These are phyloP conservation scores for Vigna angularis DNA, from an alignment of 306 rosid species.

Conservation along the genomic window DNA sequence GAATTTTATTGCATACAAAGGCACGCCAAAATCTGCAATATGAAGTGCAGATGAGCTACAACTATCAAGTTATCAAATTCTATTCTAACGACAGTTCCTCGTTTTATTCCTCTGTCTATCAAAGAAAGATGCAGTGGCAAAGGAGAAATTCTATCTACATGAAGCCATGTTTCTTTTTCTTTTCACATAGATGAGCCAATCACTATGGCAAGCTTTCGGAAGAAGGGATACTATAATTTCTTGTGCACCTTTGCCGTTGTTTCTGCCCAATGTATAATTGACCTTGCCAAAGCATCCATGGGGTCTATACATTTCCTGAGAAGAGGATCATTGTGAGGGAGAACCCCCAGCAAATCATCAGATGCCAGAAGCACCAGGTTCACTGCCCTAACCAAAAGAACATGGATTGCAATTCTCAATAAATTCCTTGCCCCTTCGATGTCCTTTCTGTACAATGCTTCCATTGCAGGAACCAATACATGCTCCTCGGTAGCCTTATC, in stretches of 20 bases:
- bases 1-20: background rate
- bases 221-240: slow-evolving; percentile 34
- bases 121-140: slow-evolving; percentile 22
- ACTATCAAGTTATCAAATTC: slow-evolving; percentile 7
- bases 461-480: slow-evolving; percentile 52
- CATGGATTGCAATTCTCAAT: slow-evolving; percentile 58
- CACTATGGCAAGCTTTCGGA: slow-evolving; percentile 3
- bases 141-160: slow-evolving; percentile 10
- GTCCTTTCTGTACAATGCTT: slow-evolving; percentile 56
- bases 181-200: slow-evolving; percentile 20
- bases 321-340: slow-evolving; percentile 61
- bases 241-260: slow-evolving; percentile 37
- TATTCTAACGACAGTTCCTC: slow-evolving; percentile 26
- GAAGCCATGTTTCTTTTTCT: background rate
- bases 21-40: slow-evolving; percentile 31
- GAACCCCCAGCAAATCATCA: slow-evolving; percentile 58
- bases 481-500: slow-evolving; percentile 53
- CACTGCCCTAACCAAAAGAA: slow-evolving; percentile 56
- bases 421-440: slow-evolving; percentile 60
- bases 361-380: slow-evolving; percentile 58
- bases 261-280: slow-evolving; percentile 59
- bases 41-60: slow-evolving; percentile 28
- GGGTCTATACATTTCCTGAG: slow-evolving; percentile 61
- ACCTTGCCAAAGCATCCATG: slow-evolving; percentile 62
- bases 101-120: slow-evolving; percentile 21